A percentile compares a stretch with the other conserved stretches of the same genome.
These are phyloP conservation scores for Candida arabinofermentans DNA, from an alignment of 805 yeast species.

Conservation along the genomic window DNA sequence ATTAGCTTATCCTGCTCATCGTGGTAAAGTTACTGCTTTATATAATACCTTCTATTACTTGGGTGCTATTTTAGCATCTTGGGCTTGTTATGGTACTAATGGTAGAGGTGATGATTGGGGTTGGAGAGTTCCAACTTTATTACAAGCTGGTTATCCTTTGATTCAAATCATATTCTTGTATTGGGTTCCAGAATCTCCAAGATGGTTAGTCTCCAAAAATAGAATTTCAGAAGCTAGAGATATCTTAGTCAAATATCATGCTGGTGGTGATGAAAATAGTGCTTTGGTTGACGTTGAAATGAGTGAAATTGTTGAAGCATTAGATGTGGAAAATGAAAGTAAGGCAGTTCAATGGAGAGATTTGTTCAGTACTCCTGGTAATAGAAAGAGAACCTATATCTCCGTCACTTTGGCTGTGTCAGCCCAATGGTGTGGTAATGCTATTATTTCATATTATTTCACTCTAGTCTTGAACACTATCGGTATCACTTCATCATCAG, in stretches of 20 bases:
- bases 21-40: constrained; percentile 39
- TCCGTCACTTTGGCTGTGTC: constrained; percentile 26
- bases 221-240: constrained; percentile 32
- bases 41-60: constrained; percentile 45
- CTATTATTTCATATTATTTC: constrained; percentile 42
- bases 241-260: constrained; percentile 8
- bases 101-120: constrained; percentile 32
- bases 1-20: constrained; percentile 43
- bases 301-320: constrained; percentile 29
- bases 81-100: constrained; percentile 42
- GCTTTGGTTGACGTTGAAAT: constrained; percentile 35
- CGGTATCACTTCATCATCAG: constrained; percentile 42
- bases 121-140: constrained; percentile 53
- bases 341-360: constrained; percentile 30
- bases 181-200: constrained; percentile 43
- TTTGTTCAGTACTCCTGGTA: constrained; percentile 31
- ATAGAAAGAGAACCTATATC: constrained; percentile 35
- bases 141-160: constrained; percentile 47
- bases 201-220: constrained; percentile 36
- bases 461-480: constrained; percentile 44
- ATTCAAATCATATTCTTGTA: constrained; percentile 34
- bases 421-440: constrained; percentile 43
- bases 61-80: constrained; percentile 44
- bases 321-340: constrained; percentile 32
- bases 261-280: constrained; percentile 29